Evolutionary conservation across 495 filamentous ascomycete genomes (phyloP), one percentile per base, ranked within the genome.

Genomic region (Pseudevernia furfuracea): DNA sequence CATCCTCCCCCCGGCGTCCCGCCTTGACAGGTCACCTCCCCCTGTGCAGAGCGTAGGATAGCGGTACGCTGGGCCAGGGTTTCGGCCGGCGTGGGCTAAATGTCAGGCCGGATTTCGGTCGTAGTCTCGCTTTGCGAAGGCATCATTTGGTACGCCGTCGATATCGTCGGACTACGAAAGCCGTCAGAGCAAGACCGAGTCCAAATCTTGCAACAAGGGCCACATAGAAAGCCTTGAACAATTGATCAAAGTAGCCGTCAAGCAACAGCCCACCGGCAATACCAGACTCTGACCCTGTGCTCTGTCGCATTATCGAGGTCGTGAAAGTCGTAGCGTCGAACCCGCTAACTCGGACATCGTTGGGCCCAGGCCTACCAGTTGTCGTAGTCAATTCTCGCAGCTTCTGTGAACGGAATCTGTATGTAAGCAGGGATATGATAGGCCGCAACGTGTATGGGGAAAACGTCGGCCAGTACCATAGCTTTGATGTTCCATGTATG

Each of bases 381-480:
- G 25, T 63, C 58, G 60, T 72, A 75, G 72, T 66, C 72, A 77
- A 71, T 65, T 77, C 72, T 7, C 65, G 69, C 55, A 71, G 59
- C 68, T 89, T 89, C 63, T 77, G 77, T 61, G 79, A 80, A 34
- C 85, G 83, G 64, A 90, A 80, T 25, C 72, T 70, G 67, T 82
- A 83, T 1, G 87, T 89, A 61, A 90, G 67, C 17, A 86, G 59
- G 74, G 81, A 85, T 38, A 89, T 77, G 43, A 85, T 74, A 48
- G 85, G 71, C 5, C 81, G 76, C 11, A 90, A 73, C 72, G 91
- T 89, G 44, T 77, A 79, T 8, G 84, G 76, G 4, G 87, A 88
- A 71, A 91, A 91, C 12, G 86, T 90, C 0, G 89, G 89, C 70
- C 87, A 90, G 25, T 79, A 79, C 87, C 87, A 91, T 36, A 88